Percentiles rank a stretch among this genome's conserved stretches.
phyloP scores from a whole-genome alignment of 1,139 yeast species.

The Ogataea hybrid region DNA sequence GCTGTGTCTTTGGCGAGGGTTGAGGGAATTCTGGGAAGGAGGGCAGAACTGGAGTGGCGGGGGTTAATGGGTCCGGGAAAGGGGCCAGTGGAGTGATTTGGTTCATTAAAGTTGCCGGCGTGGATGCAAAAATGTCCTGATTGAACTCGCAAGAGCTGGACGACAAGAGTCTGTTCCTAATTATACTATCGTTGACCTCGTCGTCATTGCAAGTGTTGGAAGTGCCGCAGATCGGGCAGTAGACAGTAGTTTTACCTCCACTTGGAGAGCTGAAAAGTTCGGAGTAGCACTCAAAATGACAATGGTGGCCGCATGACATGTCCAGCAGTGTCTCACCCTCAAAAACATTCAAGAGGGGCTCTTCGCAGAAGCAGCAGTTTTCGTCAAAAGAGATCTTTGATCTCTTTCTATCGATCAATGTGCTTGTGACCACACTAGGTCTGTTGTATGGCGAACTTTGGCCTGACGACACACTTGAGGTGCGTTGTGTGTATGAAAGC shows the following conservation, averaged over 20 bases:
- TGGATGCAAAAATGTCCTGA: constrained; percentile 11
- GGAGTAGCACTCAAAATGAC: constrained; percentile 20
- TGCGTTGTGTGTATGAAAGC: constrained; percentile 9
- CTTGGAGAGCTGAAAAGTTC: constrained; percentile 12
- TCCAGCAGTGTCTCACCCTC: constrained; percentile 19
- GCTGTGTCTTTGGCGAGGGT: constrained; percentile 14
- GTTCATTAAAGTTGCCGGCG: constrained; percentile 15
- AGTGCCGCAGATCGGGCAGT: constrained; percentile 19
- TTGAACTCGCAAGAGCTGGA: constrained; percentile 7
- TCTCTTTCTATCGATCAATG: constrained; percentile 8
- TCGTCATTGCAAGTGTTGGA: constrained; percentile 15
- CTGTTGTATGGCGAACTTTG: constrained; percentile 13
- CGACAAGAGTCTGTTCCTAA: constrained; percentile 12
- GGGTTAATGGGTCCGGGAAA: constrained; percentile 1
- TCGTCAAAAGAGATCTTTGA: constrained; percentile 13
- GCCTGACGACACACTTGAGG: constrained; percentile 13
- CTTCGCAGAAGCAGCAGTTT: constrained; percentile 23
- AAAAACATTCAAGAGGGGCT: constrained; percentile 17
- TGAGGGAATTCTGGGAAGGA: constrained; percentile 3
- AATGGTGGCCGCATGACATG: constrained; percentile 21
- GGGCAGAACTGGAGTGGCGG: constrained; percentile 10
- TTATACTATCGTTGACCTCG: constrained; percentile 14
- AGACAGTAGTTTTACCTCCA: constrained; percentile 5
- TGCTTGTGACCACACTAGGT: constrained; percentile 9
- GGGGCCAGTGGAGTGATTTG: constrained; percentile 16